Conservation (phyloP, 1,284 basidiomycete genomes). For the Ganoderma multipileum region DNA sequence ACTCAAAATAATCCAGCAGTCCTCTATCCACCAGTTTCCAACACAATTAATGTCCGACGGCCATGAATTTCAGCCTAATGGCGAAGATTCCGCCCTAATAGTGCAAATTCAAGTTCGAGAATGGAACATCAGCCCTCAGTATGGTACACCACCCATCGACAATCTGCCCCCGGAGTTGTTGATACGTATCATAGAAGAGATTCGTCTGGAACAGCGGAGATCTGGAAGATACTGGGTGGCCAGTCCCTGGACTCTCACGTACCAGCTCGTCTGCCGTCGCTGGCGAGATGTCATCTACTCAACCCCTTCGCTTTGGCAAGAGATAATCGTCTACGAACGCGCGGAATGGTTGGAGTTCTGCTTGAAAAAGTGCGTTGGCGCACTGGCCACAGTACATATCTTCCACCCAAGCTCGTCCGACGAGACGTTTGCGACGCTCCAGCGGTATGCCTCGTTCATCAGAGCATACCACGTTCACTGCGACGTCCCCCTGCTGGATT, state of each 20-base stretch:
- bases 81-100: neutral
- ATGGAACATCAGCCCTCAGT: neutral
- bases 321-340: neutral
- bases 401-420: neutral
- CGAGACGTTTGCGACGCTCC: neutral
- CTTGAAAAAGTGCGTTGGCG: neutral
- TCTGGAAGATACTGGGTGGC: too few relatives aligned
- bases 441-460: neutral
- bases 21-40: too few relatives aligned
- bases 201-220: too few relatives aligned
- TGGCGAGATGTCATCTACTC: neutral
- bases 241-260: neutral
- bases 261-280: slow-evolving; percentile 2
- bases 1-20: too few relatives aligned
- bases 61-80: neutral
- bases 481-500: neutral
- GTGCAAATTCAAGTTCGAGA: neutral
- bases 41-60: neutral
- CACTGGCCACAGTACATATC: neutral
- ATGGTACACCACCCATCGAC: too few relatives aligned
- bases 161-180: neutral
- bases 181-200: too few relatives aligned
- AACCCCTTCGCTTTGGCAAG: neutral
- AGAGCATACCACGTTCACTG: neutral
- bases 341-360: neutral